phyloP scores from a whole-genome alignment of 2,329 filamentous ascomycete species.

The Penicillium sp. region DNA sequence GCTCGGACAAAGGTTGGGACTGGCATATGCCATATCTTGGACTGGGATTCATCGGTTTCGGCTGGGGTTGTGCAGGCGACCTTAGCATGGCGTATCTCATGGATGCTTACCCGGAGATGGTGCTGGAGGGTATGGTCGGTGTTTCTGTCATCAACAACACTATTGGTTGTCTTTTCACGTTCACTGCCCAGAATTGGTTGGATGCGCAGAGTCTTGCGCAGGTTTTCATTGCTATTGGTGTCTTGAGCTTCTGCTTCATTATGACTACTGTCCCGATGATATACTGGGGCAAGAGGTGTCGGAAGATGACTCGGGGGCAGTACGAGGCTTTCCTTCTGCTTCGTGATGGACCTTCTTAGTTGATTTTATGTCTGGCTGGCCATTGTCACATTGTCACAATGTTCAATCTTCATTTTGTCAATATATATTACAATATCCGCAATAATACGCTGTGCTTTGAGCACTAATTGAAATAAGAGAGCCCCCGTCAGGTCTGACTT shows the following conservation, averaged over 20 bases:
- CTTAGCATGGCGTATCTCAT: conserved; percentile 55
- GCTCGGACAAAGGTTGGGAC: conserved; percentile 49
- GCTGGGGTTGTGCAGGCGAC: conserved; percentile 59
- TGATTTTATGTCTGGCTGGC: neutral
- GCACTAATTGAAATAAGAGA: too few relatives aligned
- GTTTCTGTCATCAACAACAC: conserved; percentile 58
- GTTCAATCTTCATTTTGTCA: neutral
- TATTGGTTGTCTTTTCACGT: conserved; percentile 55
- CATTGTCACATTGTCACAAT: neutral
- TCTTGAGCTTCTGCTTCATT: conserved; percentile 52
- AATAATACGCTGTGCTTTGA: neutral
- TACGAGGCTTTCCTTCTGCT: conserved; percentile 50
- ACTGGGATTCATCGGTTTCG: conserved; percentile 58
- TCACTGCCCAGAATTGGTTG: conserved; percentile 51
- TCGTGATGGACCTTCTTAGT: conserved; percentile 36
- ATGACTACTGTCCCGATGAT: conserved; percentile 55
- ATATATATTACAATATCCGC: neutral
- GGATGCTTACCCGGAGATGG: conserved; percentile 57
- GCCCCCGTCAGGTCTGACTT: neutral
- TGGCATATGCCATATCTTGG: conserved; percentile 57
- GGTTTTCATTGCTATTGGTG: conserved; percentile 53
- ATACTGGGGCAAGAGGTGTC: conserved; percentile 50
- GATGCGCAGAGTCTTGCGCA: conserved; percentile 44
- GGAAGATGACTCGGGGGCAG: conserved; percentile 48
- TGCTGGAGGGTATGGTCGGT: conserved; percentile 58